These are phyloP conservation scores for Bullera alba DNA, from an alignment of 768 basidiomycete genomes.

Conservation along the genomic window DNA sequence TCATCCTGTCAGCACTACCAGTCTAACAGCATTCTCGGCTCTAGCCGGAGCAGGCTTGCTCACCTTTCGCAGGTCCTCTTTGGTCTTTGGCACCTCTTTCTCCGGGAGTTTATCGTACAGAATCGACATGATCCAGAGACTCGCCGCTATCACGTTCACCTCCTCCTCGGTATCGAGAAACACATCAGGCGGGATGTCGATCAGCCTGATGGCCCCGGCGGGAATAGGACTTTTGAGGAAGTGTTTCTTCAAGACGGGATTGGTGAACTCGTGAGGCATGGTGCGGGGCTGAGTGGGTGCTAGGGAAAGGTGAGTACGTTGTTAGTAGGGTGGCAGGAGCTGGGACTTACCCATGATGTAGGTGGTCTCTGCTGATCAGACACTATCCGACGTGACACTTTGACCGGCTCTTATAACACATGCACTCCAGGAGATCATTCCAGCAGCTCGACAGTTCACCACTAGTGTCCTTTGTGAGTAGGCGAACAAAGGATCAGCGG, in stretches of 20 bases:
- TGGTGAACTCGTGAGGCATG: conserved; percentile 23
- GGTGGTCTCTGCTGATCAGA: too few species aligned
- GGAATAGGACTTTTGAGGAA: conserved; percentile 30
- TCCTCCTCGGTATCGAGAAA: conserved; percentile 40
- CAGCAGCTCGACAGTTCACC: too few species aligned
- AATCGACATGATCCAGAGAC: conserved; percentile 23
- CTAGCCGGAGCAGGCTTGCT: conserved; percentile 4
- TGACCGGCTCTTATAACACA: too few species aligned
- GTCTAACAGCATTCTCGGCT: background rate
- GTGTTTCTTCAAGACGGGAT: conserved; percentile 14
- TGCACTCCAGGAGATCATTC: too few species aligned
- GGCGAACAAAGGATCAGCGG: too few species aligned
- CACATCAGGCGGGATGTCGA: conserved; percentile 25
- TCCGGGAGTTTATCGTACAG: conserved; percentile 25
- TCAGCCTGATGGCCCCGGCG: conserved; percentile 17
- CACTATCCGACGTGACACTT: too few species aligned
- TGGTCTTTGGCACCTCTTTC: conserved; percentile 17
- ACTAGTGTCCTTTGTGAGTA: too few species aligned
- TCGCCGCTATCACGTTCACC: conserved; percentile 29
- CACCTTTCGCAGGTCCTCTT: conserved; percentile 23
- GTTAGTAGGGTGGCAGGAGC: too few species aligned
- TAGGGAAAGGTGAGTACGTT: too few species aligned
- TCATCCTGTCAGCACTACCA: background rate
- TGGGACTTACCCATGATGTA: too few species aligned
- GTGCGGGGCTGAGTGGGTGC: conserved; percentile 14